Evolutionary conservation across 345 rosid species (phyloP), one percentile per base, ranked within the genome.

Genomic region (Euphorbia peplus): DNA sequence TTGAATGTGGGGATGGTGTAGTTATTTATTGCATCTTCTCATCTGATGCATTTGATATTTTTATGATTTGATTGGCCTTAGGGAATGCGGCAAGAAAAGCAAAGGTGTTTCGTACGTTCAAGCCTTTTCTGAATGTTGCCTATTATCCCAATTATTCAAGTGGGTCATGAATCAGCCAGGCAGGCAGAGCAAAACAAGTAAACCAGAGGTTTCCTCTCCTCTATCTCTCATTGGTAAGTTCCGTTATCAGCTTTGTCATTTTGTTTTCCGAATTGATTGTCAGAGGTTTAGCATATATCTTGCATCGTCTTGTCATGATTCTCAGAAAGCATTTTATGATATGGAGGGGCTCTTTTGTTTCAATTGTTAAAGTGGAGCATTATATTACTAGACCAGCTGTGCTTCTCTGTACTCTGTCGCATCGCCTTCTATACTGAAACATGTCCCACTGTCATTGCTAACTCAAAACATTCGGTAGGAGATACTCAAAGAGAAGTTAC

Each of bases 221-320:
- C 50, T 77, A 18, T 75, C 85, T 52, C 82, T 91, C 73, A 83
- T 85, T 58, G 83, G 96, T 91, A 82, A 87, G 88, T 78, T 73
- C 57, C 71, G 73, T 39, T 24, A 48, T 58, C 54, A 72, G 63
- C 74, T 69, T 53, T 50, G 22, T n/a, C 60, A 64, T 64, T 51
- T 60, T 63, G 67, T 67, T 66, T 24, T 32, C 41, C 26, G 42
- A 56, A 48, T 56, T 51, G 47, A 25, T 24, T 63, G 16, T 42
- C 35, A 52, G 57, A 26, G 41, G 54, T 42, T 73, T 68, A 58
- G 67, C 30, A 41, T 62, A 41, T 62, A 66, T 64, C n/a, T 68
- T 24, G 70, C 69, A 35, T 7, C 29, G 4, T 55, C 19, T 67
- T 63, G 59, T 62, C 51, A 63, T 68, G 68, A 68, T 73, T 68